Percentiles rank a stretch among this genome's conserved stretches.
Conservation (phyloP, 129 eudicot species). For the Silybum marianum region DNA sequence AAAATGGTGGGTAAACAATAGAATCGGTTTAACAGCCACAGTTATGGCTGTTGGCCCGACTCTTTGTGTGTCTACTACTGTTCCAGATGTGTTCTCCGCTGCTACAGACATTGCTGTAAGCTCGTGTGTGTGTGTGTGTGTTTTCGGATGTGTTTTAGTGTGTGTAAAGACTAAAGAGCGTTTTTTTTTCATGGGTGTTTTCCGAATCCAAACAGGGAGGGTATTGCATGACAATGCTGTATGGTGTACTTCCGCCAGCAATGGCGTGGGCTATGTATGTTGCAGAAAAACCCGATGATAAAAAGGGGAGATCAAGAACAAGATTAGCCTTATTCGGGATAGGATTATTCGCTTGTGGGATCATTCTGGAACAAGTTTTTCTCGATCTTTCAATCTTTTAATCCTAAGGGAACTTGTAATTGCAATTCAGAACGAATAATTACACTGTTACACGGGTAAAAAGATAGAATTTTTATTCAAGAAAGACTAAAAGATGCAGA, state of each 20-base stretch:
- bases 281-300: constrained; percentile 22
- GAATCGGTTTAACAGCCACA: constrained; percentile 53
- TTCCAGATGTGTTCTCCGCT: constrained; percentile 78
- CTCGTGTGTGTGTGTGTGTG: background rate
- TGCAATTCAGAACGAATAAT: background rate
- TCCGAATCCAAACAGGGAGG: constrained; percentile 67
- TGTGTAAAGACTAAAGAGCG: constrained; percentile 11
- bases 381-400: constrained; percentile 58
- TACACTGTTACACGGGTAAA: constrained; percentile 9
- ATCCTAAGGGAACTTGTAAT: constrained; percentile 15
- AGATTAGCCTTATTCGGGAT: constrained; percentile 55
- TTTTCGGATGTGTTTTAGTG: background rate
- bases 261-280: constrained; percentile 78
- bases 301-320: constrained; percentile 37
- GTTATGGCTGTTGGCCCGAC: constrained; percentile 69
- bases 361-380: constrained; percentile 65
- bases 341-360: constrained; percentile 67
- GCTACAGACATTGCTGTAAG: constrained; percentile 98
- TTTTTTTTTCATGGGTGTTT: background rate
- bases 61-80: constrained; percentile 57
- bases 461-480: background rate
- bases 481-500: constrained; percentile 1
- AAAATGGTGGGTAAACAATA: constrained; percentile 67
- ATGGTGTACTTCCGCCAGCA: constrained; percentile 89
- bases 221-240: constrained; percentile 85